These are phyloP conservation scores for Suhomyces atakaporum DNA, from an alignment of 1,139 yeast genomes.

Conservation along the genomic window DNA sequence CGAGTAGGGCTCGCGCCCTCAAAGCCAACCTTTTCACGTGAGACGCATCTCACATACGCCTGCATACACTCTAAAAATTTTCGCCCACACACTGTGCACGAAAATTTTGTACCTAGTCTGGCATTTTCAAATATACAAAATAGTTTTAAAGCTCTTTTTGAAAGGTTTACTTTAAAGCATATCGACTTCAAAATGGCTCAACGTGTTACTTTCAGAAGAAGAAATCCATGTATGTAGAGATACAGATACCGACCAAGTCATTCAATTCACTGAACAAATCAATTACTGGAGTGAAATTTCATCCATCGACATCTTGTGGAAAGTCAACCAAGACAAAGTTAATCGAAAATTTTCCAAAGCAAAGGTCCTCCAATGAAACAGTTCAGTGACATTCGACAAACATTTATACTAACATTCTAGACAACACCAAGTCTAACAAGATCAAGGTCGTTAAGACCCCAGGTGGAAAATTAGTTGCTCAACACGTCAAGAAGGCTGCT, in stretches of 20 bases:
- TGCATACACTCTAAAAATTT: conserved; percentile 12
- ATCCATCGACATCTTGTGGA: too few relatives aligned
- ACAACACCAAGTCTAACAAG: conserved; percentile 99
- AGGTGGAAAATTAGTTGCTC: conserved; percentile 98
- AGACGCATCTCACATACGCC: conserved; percentile 6
- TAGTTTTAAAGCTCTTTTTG: conserved; percentile 17
- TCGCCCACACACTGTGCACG: conserved; percentile 12
- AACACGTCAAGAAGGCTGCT: conserved; percentile 94
- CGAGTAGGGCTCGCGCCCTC: conserved; percentile 19
- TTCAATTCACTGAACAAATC: neutral
- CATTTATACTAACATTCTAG: conserved; percentile 50
- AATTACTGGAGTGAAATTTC: neutral
- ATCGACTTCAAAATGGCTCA: conserved; percentile 44
- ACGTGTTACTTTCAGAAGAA: conserved; percentile 57
- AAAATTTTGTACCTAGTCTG: conserved; percentile 13
- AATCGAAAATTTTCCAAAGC: neutral
- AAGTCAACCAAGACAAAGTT: too few relatives aligned
- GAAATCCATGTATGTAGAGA: conserved; percentile 48
- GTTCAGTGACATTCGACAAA: neutral
- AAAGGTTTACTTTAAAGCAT: conserved; percentile 18
- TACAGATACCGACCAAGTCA: neutral
- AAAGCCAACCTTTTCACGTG: too few relatives aligned
- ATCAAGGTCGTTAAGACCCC: conserved; percentile 99
- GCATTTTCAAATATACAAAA: conserved; percentile 12
- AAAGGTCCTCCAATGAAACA: neutral